phyloP scores from a whole-genome alignment of 2,329 filamentous ascomycete species.

The Zalaria sp. region DNA sequence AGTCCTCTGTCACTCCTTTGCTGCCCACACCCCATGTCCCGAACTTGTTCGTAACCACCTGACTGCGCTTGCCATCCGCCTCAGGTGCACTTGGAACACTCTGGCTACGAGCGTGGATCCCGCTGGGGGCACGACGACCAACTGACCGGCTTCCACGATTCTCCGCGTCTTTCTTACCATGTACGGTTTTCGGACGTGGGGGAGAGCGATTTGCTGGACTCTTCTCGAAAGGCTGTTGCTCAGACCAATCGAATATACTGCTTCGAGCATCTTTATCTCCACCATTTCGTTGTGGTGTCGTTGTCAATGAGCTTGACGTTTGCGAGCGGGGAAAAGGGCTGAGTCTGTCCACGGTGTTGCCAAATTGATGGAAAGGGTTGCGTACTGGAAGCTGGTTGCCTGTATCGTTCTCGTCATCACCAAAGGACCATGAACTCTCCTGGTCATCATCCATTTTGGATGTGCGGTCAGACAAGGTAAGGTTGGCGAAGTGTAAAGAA shows the following conservation, averaged over 20 bases:
- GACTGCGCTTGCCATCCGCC: slow-evolving; percentile 34
- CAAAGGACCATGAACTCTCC: slow-evolving; percentile 22
- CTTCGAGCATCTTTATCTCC: slow-evolving; percentile 36
- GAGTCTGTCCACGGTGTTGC: slow-evolving; percentile 5
- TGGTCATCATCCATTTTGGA: slow-evolving; percentile 15
- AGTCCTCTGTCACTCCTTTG: slow-evolving; percentile 71
- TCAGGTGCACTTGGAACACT: slow-evolving; percentile 63
- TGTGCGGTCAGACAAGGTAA: slow-evolving; percentile 23
- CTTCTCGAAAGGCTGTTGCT: slow-evolving; percentile 49
- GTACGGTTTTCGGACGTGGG: slow-evolving; percentile 59
- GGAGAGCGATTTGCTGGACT: slow-evolving; percentile 42
- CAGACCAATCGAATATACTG: slow-evolving; percentile 68
- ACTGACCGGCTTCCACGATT: slow-evolving; percentile 53
- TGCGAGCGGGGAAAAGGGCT: slow-evolving; percentile 9
- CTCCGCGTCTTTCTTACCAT: slow-evolving; percentile 61
- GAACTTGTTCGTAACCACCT: slow-evolving; percentile 52
- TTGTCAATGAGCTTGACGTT: slow-evolving; percentile 16
- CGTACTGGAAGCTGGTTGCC: not conserved
- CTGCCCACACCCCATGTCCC: slow-evolving; percentile 71
- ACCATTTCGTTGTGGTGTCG: slow-evolving; percentile 23
- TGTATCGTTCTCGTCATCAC: slow-evolving; percentile 17
- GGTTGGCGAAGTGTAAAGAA: slow-evolving; percentile 16
- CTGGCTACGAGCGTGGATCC: slow-evolving; percentile 62
- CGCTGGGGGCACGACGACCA: slow-evolving; percentile 53
- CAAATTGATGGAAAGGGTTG: slow-evolving; percentile 4